Conservation (phyloP, 2,329 filamentous ascomycete species). For the Botrytis paeoniae region DNA sequence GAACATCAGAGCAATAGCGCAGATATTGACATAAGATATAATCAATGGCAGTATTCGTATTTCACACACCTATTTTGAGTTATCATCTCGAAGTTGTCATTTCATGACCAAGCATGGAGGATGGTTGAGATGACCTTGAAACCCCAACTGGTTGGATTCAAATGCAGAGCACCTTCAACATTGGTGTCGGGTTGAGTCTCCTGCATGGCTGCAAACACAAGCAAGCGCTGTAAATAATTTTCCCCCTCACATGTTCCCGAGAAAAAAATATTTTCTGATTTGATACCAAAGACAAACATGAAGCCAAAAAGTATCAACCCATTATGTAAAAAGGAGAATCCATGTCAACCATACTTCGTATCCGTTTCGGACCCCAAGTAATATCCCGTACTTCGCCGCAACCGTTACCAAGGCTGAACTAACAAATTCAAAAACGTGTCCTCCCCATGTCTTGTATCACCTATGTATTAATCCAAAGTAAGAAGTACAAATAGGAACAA, state of each 20-base stretch:
- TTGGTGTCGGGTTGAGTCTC: background rate
- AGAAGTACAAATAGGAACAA: background rate
- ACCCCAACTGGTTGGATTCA: background rate
- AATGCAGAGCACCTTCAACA: background rate
- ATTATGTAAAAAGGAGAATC: too few relatives aligned
- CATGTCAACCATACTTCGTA: background rate
- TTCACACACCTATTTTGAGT: too few relatives aligned
- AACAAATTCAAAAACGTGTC: background rate
- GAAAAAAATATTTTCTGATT: background rate
- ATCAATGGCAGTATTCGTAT: background rate
- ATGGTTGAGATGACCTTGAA: background rate
- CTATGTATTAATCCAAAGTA: background rate
- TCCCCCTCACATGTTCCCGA: background rate
- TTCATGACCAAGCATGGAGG: too few relatives aligned
- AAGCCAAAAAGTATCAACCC: background rate
- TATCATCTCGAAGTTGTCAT: background rate
- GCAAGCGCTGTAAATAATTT: background rate
- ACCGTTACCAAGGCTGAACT: background rate
- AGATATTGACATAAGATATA: too few relatives aligned
- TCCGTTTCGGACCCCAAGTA: background rate
- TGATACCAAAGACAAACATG: background rate
- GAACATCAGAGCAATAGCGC: too few relatives aligned
- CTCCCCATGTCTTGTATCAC: background rate
- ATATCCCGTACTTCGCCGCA: background rate
- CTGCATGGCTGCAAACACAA: too few relatives aligned